Percentiles rank a stretch among this genome's conserved stretches.
These are phyloP conservation scores for Coprinellus aureogranulatus DNA, from an alignment of 768 basidiomycete species.

Conservation along the genomic window DNA sequence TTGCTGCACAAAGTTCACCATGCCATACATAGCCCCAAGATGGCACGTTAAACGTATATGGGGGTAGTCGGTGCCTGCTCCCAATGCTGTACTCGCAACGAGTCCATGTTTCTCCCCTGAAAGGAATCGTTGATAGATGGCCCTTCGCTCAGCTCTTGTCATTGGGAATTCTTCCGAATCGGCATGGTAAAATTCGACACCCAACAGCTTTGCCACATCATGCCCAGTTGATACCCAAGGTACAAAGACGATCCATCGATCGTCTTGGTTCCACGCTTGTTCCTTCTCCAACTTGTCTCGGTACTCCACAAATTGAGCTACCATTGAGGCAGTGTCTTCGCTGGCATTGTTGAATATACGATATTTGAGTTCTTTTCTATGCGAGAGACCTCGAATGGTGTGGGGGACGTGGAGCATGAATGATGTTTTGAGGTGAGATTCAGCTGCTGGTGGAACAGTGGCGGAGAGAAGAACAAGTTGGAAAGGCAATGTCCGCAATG, in stretches of 20 bases:
- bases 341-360: neutral
- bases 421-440: neutral
- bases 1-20: neutral
- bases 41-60: neutral
- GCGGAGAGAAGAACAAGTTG: slow-evolving; percentile 3
- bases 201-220: neutral
- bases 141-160: neutral
- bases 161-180: no score
- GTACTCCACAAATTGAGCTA: neutral
- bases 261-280: neutral
- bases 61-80: slow-evolving; percentile 1
- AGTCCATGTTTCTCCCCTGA: neutral
- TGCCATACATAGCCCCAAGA: neutral
- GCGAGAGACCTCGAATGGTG: neutral
- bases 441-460: neutral
- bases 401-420: neutral
- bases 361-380: neutral
- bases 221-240: neutral
- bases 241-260: neutral
- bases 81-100: neutral
- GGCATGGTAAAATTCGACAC: neutral
- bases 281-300: neutral
- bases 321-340: neutral
- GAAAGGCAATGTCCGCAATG: neutral
- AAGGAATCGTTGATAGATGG: neutral